These are phyloP conservation scores for Aphanocladium album DNA, from an alignment of 2,329 filamentous ascomycete genomes.

Conservation along the genomic window DNA sequence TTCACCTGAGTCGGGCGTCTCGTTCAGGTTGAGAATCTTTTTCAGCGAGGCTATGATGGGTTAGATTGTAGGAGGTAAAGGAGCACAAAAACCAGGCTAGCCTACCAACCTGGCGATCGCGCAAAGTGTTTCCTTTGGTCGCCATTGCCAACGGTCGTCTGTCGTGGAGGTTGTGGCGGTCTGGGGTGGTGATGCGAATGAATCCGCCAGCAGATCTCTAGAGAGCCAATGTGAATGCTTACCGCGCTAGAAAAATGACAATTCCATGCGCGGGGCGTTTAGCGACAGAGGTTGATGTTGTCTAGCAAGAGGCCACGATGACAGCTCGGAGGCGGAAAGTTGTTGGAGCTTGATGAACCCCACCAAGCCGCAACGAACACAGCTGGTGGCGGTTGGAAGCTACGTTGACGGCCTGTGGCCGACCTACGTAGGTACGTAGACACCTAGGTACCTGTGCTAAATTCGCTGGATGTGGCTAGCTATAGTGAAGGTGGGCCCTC, in stretches of 20 bases:
- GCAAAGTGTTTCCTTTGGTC: conserved; percentile 40
- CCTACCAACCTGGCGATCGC: conserved; percentile 47
- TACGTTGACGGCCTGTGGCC: neutral
- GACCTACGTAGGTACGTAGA: neutral
- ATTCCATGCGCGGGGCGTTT: conserved; percentile 3
- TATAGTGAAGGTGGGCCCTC: neutral
- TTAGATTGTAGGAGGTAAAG: conserved; percentile 8
- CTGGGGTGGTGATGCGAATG: neutral
- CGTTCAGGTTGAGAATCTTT: conserved; percentile 93
- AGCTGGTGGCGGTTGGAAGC: conserved; percentile 4
- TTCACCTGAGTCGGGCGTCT: conserved; percentile 56
- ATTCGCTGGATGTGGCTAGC: neutral
- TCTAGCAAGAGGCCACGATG: conserved; percentile 13
- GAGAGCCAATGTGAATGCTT: neutral
- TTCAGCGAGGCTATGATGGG: conserved; percentile 70
- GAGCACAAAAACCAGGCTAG: too few relatives aligned
- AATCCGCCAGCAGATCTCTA: neutral
- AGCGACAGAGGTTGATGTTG: conserved; percentile 5
- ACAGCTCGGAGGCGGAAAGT: conserved; percentile 5
- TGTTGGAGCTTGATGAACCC: conserved; percentile 11
- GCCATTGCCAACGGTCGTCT: conserved; percentile 32
- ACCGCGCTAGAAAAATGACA: neutral
- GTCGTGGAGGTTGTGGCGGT: neutral
- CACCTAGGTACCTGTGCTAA: neutral
- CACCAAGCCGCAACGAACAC: neutral